These are phyloP conservation scores for Xylaria longipes DNA, from an alignment of 495 filamentous ascomycete genomes.

Conservation along the genomic window DNA sequence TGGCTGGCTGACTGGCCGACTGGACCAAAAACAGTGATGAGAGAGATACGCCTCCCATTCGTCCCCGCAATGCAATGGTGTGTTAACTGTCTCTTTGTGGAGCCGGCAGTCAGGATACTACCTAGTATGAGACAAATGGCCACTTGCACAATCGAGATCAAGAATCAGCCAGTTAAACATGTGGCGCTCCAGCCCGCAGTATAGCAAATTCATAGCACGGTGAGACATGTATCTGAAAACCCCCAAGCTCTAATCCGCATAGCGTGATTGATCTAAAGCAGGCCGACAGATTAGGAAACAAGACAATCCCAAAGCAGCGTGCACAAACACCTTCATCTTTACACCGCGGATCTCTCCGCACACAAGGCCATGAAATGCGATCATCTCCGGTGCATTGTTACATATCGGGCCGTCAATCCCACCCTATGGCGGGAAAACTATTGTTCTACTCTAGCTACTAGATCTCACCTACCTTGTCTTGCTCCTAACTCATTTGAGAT, in stretches of 20 bases:
- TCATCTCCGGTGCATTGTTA: background rate
- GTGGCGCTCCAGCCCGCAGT: constrained; percentile 1
- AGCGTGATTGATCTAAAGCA: constrained; percentile 8
- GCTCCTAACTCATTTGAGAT: background rate
- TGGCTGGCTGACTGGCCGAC: constrained; percentile 9
- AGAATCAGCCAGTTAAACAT: background rate
- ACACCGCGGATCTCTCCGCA: constrained; percentile 1
- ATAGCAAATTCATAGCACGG: background rate
- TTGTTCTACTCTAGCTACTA: background rate
- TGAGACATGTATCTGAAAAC: constrained; percentile 7
- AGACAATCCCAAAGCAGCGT: constrained; percentile 10
- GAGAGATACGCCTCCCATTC: constrained; percentile 11
- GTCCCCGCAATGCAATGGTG: constrained; percentile 22
- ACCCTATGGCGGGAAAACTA: background rate
- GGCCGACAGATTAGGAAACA: constrained; percentile 24
- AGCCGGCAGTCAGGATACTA: background rate
- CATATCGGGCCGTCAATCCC: background rate
- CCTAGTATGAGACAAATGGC: background rate
- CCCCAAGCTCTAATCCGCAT: background rate
- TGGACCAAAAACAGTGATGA: background rate
- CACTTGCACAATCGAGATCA: constrained; percentile 11
- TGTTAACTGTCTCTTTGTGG: constrained; percentile 9
- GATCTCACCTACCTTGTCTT: background rate
- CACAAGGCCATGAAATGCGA: constrained; percentile 2
- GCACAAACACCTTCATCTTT: background rate